Evolutionary conservation across 306 rosid species (phyloP).

Genomic region (Senna tora): DNA sequence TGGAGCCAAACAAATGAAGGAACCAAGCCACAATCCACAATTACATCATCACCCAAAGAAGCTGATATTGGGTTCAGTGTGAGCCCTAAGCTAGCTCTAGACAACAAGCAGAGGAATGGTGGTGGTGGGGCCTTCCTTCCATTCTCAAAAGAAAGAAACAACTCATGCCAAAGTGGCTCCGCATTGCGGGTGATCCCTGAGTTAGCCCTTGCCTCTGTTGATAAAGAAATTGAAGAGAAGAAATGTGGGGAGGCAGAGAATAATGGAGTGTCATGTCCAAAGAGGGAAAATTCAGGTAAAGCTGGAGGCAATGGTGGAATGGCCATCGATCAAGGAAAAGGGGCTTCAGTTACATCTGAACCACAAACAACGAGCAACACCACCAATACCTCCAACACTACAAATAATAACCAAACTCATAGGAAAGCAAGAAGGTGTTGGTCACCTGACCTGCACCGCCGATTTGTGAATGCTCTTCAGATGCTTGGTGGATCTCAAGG

Average conservation of each 20-base stretch:
- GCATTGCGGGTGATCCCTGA: constrained; percentile 64
- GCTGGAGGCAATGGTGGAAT: constrained; percentile 32
- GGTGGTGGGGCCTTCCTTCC: constrained; percentile 97
- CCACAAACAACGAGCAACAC: constrained; percentile 46
- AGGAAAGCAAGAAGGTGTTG: constrained; percentile 97
- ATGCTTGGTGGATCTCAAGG: constrained; percentile 99
- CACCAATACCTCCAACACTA: constrained; percentile 26
- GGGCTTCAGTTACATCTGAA: constrained; percentile 41
- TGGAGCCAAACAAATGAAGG: constrained; percentile 92
- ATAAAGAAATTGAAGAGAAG: constrained; percentile 52
- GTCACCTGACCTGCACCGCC: constrained; percentile 96
- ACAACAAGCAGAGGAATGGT: constrained; percentile 65
- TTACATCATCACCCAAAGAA: constrained; percentile 46
- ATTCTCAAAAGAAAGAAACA: constrained; percentile 70
- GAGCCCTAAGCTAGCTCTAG: constrained; percentile 61
- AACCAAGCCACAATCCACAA: constrained; percentile 51
- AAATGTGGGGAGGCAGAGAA: constrained; percentile 46
- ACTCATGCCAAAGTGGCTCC: constrained; percentile 34
- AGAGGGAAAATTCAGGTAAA: constrained; percentile 45
- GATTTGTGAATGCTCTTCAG: constrained; percentile 96
- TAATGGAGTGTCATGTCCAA: constrained; percentile 42
- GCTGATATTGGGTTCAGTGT: constrained; percentile 60
- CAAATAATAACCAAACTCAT: constrained; percentile 57
- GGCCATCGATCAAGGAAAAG: constrained; percentile 59
- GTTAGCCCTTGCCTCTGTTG: constrained; percentile 64